phyloP scores from a whole-genome alignment of 2,329 filamentous ascomycete genomes.

The Fusarium sp. region DNA sequence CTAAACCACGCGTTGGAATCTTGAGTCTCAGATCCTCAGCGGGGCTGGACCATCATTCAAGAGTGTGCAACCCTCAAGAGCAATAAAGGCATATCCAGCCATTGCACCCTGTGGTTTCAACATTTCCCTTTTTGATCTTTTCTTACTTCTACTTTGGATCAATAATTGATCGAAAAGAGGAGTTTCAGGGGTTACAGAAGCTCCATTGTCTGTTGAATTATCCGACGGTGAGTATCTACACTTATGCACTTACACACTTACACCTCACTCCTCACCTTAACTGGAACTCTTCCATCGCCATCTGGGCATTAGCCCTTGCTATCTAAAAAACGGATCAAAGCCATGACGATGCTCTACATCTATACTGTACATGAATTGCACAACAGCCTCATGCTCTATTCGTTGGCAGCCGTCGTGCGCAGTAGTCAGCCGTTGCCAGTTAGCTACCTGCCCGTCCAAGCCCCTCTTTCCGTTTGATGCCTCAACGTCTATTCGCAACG shows the following conservation, averaged over 20 bases:
- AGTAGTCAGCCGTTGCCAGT: constrained; percentile 23
- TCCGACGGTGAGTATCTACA: constrained; percentile 34
- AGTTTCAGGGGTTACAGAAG: constrained; percentile 17
- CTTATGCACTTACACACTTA: constrained; percentile 9
- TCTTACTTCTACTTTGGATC: constrained; percentile 21
- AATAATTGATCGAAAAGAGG: constrained; percentile 28
- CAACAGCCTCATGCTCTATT: constrained; percentile 1
- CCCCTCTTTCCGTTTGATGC: constrained; percentile 25
- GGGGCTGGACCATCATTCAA: constrained; percentile 37
- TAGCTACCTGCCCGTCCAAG: constrained; percentile 1
- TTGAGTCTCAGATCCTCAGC: constrained; percentile 41
- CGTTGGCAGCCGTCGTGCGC: constrained; percentile 22
- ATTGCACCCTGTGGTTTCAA: constrained; percentile 33
- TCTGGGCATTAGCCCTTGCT: neutral
- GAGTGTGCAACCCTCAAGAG: constrained; percentile 25
- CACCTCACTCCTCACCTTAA: neutral
- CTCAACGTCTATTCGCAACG: constrained; percentile 10
- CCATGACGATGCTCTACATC: neutral
- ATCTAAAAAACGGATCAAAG: neutral
- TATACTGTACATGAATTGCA: neutral
- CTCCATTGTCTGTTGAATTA: constrained; percentile 8
- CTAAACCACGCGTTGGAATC: constrained; percentile 42
- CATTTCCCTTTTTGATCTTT: constrained; percentile 31
- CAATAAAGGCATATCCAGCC: constrained; percentile 41
- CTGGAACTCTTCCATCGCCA: constrained; percentile 17